Percentiles rank a stretch among this genome's conserved stretches.
These are phyloP conservation scores for Bolboschoenus planiculmis DNA, from an alignment of 176 grass and related monocot genomes.

Conservation along the genomic window DNA sequence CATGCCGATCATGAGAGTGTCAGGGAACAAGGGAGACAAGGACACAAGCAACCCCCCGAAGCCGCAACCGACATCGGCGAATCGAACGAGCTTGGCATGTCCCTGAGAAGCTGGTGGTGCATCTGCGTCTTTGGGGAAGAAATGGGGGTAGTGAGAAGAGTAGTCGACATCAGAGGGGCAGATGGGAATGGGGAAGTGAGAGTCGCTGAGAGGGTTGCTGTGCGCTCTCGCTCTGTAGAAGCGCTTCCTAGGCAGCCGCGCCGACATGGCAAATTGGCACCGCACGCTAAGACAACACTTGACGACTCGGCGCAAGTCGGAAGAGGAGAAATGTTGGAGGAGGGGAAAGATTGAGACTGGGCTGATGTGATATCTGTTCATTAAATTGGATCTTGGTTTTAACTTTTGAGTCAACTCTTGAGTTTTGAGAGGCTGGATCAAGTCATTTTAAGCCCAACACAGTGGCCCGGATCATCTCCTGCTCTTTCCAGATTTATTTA, in stretches of 20 bases:
- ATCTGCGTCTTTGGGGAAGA: too few species aligned
- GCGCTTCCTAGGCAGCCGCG: constrained; percentile 58
- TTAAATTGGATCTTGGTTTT: too few species aligned
- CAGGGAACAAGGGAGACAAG: constrained; percentile 64
- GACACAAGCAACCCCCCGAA: constrained; percentile 67
- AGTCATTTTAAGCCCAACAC: too few species aligned
- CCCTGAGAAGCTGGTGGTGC: neutral
- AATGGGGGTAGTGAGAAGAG: constrained; percentile 54
- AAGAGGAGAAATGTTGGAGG: neutral
- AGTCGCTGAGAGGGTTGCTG: constrained; percentile 92
- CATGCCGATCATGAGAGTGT: constrained; percentile 95
- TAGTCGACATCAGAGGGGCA: constrained; percentile 60
- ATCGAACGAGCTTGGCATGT: constrained; percentile 36
- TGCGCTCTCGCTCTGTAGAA: constrained; percentile 83
- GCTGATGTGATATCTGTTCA: too few species aligned
- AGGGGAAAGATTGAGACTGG: too few species aligned
- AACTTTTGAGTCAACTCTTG: too few species aligned
- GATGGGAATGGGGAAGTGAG: constrained; percentile 78
- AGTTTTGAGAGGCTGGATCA: too few species aligned
- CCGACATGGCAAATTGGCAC: neutral
- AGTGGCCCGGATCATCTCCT: too few species aligned
- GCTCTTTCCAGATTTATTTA: too few species aligned
- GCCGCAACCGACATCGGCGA: constrained; percentile 70
- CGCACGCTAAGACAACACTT: neutral
- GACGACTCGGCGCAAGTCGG: neutral